Percentiles rank a stretch among this genome's conserved stretches.
Conservation (phyloP, 192 early-diverging fungal genomes). For the Coemansia sp. region DNA sequence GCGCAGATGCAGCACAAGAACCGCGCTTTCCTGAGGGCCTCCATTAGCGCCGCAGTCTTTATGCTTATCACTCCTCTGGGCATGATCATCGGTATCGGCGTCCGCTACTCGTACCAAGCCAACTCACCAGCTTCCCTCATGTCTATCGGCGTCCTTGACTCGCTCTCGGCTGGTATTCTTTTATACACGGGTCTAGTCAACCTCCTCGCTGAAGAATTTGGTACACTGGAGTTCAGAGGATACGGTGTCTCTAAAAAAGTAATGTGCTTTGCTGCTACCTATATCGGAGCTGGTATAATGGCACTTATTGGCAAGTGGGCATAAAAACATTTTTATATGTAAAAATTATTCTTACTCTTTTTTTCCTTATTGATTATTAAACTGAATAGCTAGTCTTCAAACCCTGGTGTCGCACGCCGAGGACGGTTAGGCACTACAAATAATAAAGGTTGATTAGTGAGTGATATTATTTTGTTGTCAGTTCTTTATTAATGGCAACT, state of each 20-base stretch:
- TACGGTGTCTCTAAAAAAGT: constrained; percentile 49
- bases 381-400: constrained; percentile 32
- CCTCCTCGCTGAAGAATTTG: constrained; percentile 71
- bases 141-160: constrained; percentile 71
- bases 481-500: constrained; percentile 10
- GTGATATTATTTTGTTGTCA: not conserved
- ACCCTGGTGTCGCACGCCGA: constrained; percentile 40
- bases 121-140: constrained; percentile 65
- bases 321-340: constrained; percentile 24
- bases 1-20: constrained; percentile 55
- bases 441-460: not conserved
- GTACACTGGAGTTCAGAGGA: constrained; percentile 61
- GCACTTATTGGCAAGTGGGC: constrained; percentile 78
- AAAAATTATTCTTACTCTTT: constrained; percentile 1
- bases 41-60: constrained; percentile 59
- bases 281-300: constrained; percentile 75
- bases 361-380: not conserved
- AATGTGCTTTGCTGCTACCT: constrained; percentile 63
- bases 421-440: constrained; percentile 46
- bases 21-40: constrained; percentile 31
- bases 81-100: constrained; percentile 76
- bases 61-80: constrained; percentile 81
- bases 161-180: constrained; percentile 80
- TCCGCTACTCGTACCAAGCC: constrained; percentile 65
- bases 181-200: constrained; percentile 77